Conservation (phyloP, 2,329 filamentous ascomycete genomes). For the Ascomycota sp. region DNA sequence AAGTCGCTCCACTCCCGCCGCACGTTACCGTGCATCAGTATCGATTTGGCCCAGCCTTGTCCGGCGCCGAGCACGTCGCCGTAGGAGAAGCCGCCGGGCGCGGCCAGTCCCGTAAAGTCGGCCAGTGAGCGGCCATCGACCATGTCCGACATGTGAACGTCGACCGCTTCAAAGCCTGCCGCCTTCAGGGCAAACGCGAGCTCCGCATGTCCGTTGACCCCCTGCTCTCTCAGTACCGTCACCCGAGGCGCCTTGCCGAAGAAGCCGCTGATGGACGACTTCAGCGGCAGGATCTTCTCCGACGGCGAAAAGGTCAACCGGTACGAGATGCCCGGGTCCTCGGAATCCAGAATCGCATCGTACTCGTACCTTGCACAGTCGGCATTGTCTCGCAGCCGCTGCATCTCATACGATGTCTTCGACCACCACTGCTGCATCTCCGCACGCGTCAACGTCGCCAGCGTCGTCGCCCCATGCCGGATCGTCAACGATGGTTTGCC, state of each 20-base stretch:
- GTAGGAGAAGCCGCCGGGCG: constrained; percentile 94
- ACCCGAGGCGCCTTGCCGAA: constrained; percentile 50
- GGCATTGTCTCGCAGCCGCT: constrained; percentile 75
- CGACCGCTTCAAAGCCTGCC: constrained; percentile 77
- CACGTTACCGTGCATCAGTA: constrained; percentile 61
- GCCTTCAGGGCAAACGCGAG: constrained; percentile 92
- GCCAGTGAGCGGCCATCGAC: constrained; percentile 59
- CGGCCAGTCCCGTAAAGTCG: constrained; percentile 72
- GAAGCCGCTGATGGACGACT: constrained; percentile 22
- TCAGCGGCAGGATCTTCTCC: constrained; percentile 50
- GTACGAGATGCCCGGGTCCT: constrained; percentile 69
- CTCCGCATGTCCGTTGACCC: constrained; percentile 88
- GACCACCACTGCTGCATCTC: constrained; percentile 78
- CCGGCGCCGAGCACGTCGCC: constrained; percentile 76
- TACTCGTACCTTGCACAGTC: constrained; percentile 71
- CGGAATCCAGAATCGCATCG: constrained; percentile 49
- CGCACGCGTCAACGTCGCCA: constrained; percentile 49
- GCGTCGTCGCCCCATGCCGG: constrained; percentile 44
- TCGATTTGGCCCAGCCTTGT: constrained; percentile 87
- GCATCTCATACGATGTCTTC: constrained; percentile 76
- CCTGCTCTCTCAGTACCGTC: constrained; percentile 85
- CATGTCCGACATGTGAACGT: constrained; percentile 94
- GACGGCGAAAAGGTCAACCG: constrained; percentile 62
- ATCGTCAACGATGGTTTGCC: constrained; percentile 60
- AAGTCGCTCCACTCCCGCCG: constrained; percentile 64